These are phyloP conservation scores for Orobanche coerulescens DNA, from an alignment of 257 asterid genomes.

Conservation along the genomic window DNA sequence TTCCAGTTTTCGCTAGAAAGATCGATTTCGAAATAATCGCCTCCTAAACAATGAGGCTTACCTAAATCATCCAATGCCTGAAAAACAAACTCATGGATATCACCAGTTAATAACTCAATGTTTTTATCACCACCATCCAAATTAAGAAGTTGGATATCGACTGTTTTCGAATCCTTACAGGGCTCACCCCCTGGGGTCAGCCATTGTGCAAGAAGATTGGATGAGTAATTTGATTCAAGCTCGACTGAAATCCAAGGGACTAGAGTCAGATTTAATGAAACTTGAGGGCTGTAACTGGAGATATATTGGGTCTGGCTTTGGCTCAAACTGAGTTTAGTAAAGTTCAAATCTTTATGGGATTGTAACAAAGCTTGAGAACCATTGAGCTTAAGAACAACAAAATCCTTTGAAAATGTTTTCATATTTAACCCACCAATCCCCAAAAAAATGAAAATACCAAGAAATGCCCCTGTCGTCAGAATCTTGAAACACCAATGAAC, in stretches of 20 bases:
- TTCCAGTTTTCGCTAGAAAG: conserved; percentile 80
- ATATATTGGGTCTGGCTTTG: neutral
- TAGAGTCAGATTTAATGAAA: conserved; percentile 17
- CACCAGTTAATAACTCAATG: conserved; percentile 47
- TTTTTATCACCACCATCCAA: conserved; percentile 36
- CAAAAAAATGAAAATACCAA: conserved; percentile 53
- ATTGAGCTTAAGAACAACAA: conserved; percentile 30
- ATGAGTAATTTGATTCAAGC: conserved; percentile 52
- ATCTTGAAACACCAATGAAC: conserved; percentile 58
- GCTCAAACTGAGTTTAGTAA: neutral
- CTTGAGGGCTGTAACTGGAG: conserved; percentile 25
- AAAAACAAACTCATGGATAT: conserved; percentile 60
- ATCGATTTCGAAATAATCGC: conserved; percentile 85
- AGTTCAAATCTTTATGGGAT: conserved; percentile 30
- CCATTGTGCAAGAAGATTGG: conserved; percentile 49
- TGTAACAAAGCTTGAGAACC: conserved; percentile 14
- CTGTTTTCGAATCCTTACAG: conserved; percentile 59
- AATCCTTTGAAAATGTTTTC: conserved; percentile 31
- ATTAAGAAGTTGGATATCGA: conserved; percentile 36
- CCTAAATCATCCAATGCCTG: conserved; percentile 74
- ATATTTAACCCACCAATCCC: conserved; percentile 36
- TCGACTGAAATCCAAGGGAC: conserved; percentile 56
- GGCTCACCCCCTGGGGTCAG: conserved; percentile 61
- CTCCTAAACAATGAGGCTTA: conserved; percentile 63
- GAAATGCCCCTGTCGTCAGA: conserved; percentile 37